phyloP scores from a whole-genome alignment of 306 rosid species.

The Rosa rugosa region DNA sequence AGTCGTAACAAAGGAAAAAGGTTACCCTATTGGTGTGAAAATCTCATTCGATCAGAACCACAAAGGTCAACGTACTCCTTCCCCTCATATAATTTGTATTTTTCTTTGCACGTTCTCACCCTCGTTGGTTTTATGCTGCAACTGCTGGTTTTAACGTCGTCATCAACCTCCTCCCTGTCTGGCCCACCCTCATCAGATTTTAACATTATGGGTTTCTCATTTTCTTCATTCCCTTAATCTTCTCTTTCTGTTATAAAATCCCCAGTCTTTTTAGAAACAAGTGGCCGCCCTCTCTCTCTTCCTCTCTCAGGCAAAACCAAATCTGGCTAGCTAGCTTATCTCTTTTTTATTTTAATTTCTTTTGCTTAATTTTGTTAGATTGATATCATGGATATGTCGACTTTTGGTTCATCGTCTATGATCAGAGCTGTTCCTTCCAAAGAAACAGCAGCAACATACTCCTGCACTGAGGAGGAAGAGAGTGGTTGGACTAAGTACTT shows the following conservation, averaged over 20 bases:
- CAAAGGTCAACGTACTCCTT: constrained; percentile 54
- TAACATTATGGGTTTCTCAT: constrained; percentile 23
- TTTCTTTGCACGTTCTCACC: constrained; percentile 38
- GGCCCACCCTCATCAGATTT: constrained; percentile 60
- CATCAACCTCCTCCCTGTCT: constrained; percentile 28
- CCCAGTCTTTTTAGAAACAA: constrained; percentile 3
- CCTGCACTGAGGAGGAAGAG: constrained; percentile 36
- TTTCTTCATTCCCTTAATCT: constrained; percentile 35
- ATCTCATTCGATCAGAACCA: constrained; percentile 29
- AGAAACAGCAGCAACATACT: constrained; percentile 1
- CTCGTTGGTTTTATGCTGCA: constrained; percentile 44
- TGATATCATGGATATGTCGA: constrained; percentile 50
- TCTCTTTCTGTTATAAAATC: constrained; percentile 45
- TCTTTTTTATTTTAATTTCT: constrained; percentile 3
- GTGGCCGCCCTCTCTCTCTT: neutral
- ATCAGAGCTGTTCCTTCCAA: constrained; percentile 27
- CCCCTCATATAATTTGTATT: constrained; percentile 16
- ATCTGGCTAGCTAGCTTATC: neutral
- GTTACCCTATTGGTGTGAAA: constrained; percentile 31
- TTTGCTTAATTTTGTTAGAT: constrained; percentile 6
- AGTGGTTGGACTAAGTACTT: constrained; percentile 97
- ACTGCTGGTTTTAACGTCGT: constrained; percentile 49
- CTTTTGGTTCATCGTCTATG: constrained; percentile 39
- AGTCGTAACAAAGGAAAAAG: constrained; percentile 1
- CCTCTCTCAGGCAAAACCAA: neutral